A percentile compares a stretch with the other conserved stretches of the same genome.
phyloP scores from a whole-genome alignment of 176 grass and related monocot species.

The Oryza brachyantha region DNA sequence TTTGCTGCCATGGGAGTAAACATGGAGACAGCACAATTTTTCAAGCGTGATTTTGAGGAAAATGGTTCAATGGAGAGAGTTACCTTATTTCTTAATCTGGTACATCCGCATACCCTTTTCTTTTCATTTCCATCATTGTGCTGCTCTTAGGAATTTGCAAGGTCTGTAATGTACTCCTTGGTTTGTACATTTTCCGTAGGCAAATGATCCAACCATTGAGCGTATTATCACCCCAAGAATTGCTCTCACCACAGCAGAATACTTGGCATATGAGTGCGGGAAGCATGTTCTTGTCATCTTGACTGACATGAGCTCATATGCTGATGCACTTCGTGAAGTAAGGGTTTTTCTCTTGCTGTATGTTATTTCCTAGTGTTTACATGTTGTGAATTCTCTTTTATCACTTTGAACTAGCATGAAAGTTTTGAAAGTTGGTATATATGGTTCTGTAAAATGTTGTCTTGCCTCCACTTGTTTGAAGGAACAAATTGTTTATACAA shows the following conservation, averaged over 20 bases:
- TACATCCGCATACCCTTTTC: slow-evolving; percentile 13
- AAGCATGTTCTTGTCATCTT: slow-evolving; percentile 84
- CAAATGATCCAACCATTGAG: slow-evolving; percentile 82
- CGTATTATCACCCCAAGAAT: slow-evolving; percentile 85
- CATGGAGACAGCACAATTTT: slow-evolving; percentile 84
- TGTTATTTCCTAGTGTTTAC: background rate
- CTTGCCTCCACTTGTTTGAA: slow-evolving; percentile 13
- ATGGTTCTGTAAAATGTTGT: background rate
- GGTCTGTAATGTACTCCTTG: background rate
- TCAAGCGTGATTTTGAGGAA: slow-evolving; percentile 85
- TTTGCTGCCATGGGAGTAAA: slow-evolving; percentile 89
- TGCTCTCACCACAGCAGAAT: slow-evolving; percentile 74
- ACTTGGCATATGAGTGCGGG: slow-evolving; percentile 77
- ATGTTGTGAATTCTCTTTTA: background rate
- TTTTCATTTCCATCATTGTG: background rate
- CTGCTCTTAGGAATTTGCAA: background rate
- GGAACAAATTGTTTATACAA: background rate
- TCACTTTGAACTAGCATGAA: background rate
- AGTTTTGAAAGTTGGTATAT: background rate
- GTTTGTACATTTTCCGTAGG: slow-evolving; percentile 41
- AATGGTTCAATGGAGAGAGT: slow-evolving; percentile 85
- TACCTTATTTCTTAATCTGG: slow-evolving; percentile 88
- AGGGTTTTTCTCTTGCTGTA: background rate
- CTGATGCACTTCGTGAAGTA: slow-evolving; percentile 86
- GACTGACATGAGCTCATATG: slow-evolving; percentile 88